A percentile compares a stretch with the other conserved stretches of the same genome.
Conservation (phyloP, 805 yeast species). For the Metschnikowia proteae region DNA sequence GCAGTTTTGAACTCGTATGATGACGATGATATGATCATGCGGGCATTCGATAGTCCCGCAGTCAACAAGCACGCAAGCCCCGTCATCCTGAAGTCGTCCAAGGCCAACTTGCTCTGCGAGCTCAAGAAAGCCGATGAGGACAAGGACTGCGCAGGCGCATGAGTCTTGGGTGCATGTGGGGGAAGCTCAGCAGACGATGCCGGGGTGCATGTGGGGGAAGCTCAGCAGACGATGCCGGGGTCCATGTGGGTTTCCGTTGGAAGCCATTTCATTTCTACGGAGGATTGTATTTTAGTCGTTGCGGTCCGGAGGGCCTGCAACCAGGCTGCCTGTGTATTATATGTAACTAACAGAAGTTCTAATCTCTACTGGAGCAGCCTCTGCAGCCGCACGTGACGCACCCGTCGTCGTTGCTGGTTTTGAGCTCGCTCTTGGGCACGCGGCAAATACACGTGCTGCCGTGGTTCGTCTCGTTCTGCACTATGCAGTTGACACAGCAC, state of each 20-base stretch:
- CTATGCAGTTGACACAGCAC: slow-evolving; percentile 80
- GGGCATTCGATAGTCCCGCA: slow-evolving; percentile 35
- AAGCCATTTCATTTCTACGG: neutral
- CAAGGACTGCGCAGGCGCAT: slow-evolving; percentile 5
- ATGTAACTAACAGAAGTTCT: slow-evolving; percentile 8
- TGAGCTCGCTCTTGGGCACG: slow-evolving; percentile 63
- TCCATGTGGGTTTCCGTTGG: no score
- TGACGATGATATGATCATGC: slow-evolving; percentile 44
- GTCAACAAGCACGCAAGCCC: slow-evolving; percentile 15
- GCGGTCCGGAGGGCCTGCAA: neutral
- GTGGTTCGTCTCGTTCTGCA: slow-evolving; percentile 56
- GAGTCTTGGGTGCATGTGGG: neutral
- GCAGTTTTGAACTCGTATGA: slow-evolving; percentile 36
- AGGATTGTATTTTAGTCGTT: slow-evolving; percentile 1
- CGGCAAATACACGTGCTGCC: slow-evolving; percentile 74
- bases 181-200: neutral
- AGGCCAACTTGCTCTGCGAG: slow-evolving; percentile 12
- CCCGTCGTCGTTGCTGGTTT: slow-evolving; percentile 29
- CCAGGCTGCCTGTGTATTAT: slow-evolving; percentile 5
- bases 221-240: neutral
- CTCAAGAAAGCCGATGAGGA: slow-evolving; percentile 10
- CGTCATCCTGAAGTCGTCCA: slow-evolving; percentile 2
- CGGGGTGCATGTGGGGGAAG: no score
- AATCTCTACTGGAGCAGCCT: slow-evolving; percentile 80
- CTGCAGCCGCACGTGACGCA: slow-evolving; percentile 82